Conservation (phyloP, 352 stramenopile species). For the Phytophthora chlamydospora region DNA sequence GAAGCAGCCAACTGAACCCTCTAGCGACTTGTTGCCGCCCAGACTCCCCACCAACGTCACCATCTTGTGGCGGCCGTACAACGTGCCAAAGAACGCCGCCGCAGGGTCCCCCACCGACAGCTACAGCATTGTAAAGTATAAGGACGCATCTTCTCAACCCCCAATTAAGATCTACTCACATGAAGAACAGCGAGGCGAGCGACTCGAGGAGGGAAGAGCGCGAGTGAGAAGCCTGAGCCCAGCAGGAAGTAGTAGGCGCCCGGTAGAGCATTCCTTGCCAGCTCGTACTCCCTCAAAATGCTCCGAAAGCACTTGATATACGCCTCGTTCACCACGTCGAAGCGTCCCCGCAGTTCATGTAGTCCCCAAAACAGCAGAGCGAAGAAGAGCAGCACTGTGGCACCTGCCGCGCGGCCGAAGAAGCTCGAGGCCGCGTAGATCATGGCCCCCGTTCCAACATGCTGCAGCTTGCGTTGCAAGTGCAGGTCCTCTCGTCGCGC, state of each 20-base stretch:
- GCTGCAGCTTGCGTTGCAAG: conserved; percentile 57
- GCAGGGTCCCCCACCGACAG: conserved; percentile 59
- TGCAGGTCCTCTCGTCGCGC: conserved; percentile 47
- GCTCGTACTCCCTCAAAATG: conserved; percentile 57
- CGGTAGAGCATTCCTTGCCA: conserved; percentile 40
- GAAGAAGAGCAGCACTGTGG: conserved; percentile 40
- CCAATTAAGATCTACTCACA: conserved; percentile 32
- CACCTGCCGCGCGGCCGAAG: conserved; percentile 27
- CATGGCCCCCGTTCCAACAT: conserved; percentile 50
- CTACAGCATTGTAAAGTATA: too few relatives aligned
- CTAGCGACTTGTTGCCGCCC: conserved; percentile 48
- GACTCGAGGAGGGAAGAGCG: conserved; percentile 42
- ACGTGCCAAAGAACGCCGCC: conserved; percentile 51
- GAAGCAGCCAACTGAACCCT: conserved; percentile 53
- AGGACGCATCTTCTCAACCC: not conserved
- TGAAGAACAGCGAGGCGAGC: conserved; percentile 63
- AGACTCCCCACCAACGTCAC: conserved; percentile 23
- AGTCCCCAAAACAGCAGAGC: conserved; percentile 44
- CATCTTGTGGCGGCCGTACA: conserved; percentile 48
- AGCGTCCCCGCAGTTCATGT: conserved; percentile 39
- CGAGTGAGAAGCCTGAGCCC: conserved; percentile 45
- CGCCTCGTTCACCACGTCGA: conserved; percentile 31
- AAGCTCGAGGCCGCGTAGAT: conserved; percentile 46
- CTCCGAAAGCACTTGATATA: conserved; percentile 52
- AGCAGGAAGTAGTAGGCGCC: conserved; percentile 71